These are phyloP conservation scores for Entonaema liquescens DNA, from an alignment of 495 filamentous ascomycete genomes.

Conservation along the genomic window DNA sequence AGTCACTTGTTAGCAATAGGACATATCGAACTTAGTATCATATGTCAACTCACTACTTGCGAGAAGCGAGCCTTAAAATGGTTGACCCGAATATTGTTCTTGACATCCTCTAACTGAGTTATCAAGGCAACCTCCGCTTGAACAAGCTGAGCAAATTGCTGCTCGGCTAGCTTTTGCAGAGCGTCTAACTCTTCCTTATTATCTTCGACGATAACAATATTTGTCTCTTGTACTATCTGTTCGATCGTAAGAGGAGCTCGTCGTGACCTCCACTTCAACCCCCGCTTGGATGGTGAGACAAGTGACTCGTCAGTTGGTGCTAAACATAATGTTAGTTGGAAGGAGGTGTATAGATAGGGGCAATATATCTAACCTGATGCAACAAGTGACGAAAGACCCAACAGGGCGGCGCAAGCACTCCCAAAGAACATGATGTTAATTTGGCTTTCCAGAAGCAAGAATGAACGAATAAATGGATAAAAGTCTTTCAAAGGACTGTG, in stretches of 20 bases:
- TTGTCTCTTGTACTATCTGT: conserved; percentile 45
- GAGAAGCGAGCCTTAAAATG: conserved; percentile 46
- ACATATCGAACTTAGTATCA: neutral
- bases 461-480: conserved; percentile 38
- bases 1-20: conserved; percentile 16
- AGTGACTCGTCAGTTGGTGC: conserved; percentile 37
- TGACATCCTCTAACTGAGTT: conserved; percentile 47
- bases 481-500: conserved; percentile 46
- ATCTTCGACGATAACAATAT: conserved; percentile 42
- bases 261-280: conserved; percentile 41
- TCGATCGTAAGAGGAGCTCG: conserved; percentile 36
- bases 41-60: conserved; percentile 43
- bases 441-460: conserved; percentile 42
- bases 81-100: conserved; percentile 53
- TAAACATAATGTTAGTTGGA: conserved; percentile 27
- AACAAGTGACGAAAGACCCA: conserved; percentile 43
- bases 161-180: conserved; percentile 46
- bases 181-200: conserved; percentile 44
- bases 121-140: conserved; percentile 47
- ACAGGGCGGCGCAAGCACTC: conserved; percentile 40
- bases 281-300: conserved; percentile 15
- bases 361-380: conserved; percentile 40
- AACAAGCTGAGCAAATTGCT: conserved; percentile 46
- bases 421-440: conserved; percentile 44
- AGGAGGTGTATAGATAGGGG: neutral